A percentile compares a stretch with the other conserved stretches of the same genome.
Conservation (phyloP, 768 basidiomycete genomes). For the Amanita inopinata region DNA sequence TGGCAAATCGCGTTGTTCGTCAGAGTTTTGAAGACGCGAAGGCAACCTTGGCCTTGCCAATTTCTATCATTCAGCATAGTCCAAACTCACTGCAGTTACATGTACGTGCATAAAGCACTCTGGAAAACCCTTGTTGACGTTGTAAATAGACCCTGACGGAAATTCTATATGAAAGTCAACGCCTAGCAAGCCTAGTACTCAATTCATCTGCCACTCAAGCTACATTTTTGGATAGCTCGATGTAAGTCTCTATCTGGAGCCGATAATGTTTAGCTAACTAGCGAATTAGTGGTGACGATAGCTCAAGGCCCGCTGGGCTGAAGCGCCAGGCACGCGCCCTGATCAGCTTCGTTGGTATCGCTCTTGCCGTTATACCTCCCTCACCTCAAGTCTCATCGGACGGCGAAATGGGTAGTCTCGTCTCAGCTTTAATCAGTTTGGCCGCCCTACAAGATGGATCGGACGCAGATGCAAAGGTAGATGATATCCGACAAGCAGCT, state of each 20-base stretch:
- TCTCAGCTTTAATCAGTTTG: slow-evolving; percentile 40
- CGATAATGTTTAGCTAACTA: not conserved
- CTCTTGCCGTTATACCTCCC: slow-evolving; percentile 30
- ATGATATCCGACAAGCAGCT: slow-evolving; percentile 36
- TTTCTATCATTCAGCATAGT: slow-evolving; percentile 53
- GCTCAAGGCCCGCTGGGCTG: slow-evolving; percentile 32
- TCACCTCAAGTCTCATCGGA: slow-evolving; percentile 10
- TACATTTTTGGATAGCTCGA: slow-evolving; percentile 46
- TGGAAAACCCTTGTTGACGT: not conserved
- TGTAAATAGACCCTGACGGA: slow-evolving; percentile 48
- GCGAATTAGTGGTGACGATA: slow-evolving; percentile 47
- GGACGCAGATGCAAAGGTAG: slow-evolving; percentile 25
- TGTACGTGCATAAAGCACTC: slow-evolving; percentile 27
- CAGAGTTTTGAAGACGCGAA: slow-evolving; percentile 52
- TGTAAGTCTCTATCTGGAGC: slow-evolving; percentile 29
- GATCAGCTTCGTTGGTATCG: slow-evolving; percentile 50
- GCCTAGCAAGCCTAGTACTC: slow-evolving; percentile 38
- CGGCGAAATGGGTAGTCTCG: slow-evolving; percentile 29
- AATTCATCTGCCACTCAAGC: slow-evolving; percentile 26
- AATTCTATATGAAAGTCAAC: slow-evolving; percentile 54
- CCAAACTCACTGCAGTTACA: slow-evolving; percentile 36
- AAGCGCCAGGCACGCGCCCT: slow-evolving; percentile 62
- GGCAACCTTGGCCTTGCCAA: slow-evolving; percentile 53
- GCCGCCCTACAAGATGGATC: slow-evolving; percentile 25
- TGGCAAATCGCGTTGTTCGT: slow-evolving; percentile 56